These are phyloP conservation scores for Bremia lactucae DNA, from an alignment of 352 stramenopile genomes.

Conservation along the genomic window DNA sequence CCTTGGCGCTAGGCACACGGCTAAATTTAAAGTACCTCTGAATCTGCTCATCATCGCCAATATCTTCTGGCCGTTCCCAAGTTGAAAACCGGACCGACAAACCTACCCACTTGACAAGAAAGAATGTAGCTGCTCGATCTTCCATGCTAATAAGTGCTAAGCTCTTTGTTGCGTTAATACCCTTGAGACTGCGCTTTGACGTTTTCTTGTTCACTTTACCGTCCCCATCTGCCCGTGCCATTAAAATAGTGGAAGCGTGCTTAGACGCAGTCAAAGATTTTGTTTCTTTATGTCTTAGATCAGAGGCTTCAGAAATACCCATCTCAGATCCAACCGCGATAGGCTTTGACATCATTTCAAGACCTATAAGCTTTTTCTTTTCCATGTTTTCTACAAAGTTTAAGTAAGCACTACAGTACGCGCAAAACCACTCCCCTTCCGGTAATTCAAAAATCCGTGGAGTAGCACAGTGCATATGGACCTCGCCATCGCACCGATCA, in stretches of 20 bases:
- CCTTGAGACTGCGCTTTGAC: slow-evolving; percentile 23
- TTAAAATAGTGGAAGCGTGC: slow-evolving; percentile 44
- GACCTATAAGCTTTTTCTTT: slow-evolving; percentile 5
- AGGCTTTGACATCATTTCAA: slow-evolving; percentile 2
- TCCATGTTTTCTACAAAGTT: slow-evolving; percentile 35
- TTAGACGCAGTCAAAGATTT: slow-evolving; percentile 3
- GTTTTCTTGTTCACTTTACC: slow-evolving; percentile 68
- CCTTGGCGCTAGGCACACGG: slow-evolving; percentile 68
- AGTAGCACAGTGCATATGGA: slow-evolving; percentile 78
- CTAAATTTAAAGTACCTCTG: slow-evolving; percentile 86
- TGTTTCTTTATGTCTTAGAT: not conserved
- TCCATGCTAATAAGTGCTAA: slow-evolving; percentile 18
- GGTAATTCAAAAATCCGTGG: slow-evolving; percentile 60
- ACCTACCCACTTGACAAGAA: slow-evolving; percentile 82
- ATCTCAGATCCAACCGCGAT: slow-evolving; percentile 1
- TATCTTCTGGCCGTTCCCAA: slow-evolving; percentile 83
- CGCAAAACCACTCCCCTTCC: slow-evolving; percentile 76
- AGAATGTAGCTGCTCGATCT: slow-evolving; percentile 59
- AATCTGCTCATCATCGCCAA: slow-evolving; percentile 83
- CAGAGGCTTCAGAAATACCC: not conserved
- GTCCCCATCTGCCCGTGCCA: slow-evolving; percentile 30
- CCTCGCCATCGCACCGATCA: slow-evolving; percentile 80
- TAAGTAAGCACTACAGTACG: slow-evolving; percentile 49
- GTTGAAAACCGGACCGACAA: slow-evolving; percentile 80
- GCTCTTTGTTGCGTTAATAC: slow-evolving; percentile 11